Evolutionary conservation across 257 asterid genomes (phyloP), one percentile per base, ranked within the genome.

Genomic region (Solanum microdontum): DNA sequence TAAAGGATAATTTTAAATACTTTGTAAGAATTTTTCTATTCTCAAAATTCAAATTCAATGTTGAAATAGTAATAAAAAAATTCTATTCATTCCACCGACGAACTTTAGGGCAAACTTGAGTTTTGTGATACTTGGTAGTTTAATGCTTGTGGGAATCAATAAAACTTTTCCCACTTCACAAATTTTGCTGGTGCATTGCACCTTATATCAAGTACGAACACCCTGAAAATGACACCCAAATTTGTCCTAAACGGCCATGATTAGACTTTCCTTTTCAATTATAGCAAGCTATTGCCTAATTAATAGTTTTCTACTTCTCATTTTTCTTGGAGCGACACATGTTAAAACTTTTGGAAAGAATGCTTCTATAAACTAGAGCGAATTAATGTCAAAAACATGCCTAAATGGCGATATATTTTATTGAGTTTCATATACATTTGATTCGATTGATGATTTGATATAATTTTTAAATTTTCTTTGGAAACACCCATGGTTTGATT

Each of bases 181-280:
- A 80, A 43, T 45, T 80, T 80, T 15, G 40, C 23, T 80, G 39
- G 66, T 80, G 68, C 84, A 80, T 80, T 80, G 68, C 84, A 80
- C 84, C 66, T 80, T 80, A 2, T 32, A 66, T 70, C 51, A 39
- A 17, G 26, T 82, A 83, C 79, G 77, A 89, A 79, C 86, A 32
- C 62, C 17, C 3, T 74, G 92, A 90, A 79, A 90, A 86, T 87
- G 92, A 90, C 90, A 17, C 34, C 60, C 32, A 11, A 58, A 45
- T 90, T 91, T 90, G 93, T 90, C 88, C 84, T 90, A 79, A 86
- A 92, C 88, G 90, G 92, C 88, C 87, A 89, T 87, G 85, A 91
- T 90, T 80, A 87, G 30, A 32, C 73, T 86, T 58, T 40, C 68
- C 68, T 28, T 79, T 19, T 43, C 26, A 26, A 83, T 37, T 37